Conservation (phyloP, 169 alveolate genomes). For the Eimeria acervulina region DNA sequence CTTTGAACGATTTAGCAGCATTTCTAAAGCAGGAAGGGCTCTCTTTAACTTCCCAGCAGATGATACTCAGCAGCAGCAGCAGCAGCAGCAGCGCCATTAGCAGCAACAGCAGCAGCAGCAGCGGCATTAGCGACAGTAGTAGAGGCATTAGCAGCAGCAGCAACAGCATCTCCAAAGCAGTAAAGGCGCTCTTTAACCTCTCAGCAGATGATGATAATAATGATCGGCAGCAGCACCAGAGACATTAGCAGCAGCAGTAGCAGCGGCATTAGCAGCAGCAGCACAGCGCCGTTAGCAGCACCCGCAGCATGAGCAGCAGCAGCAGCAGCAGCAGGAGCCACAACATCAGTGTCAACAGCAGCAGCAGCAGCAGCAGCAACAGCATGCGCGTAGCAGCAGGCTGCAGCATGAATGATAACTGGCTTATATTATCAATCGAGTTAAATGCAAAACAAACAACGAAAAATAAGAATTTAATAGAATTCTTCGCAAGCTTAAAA, state of each 20-base stretch:
- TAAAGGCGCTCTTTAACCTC: too few relatives aligned
- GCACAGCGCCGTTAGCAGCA: too few relatives aligned
- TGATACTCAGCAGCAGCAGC: not conserved
- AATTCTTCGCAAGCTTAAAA: too few relatives aligned
- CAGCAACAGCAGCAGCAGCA: not conserved
- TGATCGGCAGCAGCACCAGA: not conserved
- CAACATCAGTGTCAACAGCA: too few relatives aligned
- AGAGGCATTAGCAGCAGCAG: not conserved
- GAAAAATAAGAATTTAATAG: too few relatives aligned
- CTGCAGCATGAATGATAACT: too few relatives aligned
- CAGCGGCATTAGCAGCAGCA: not conserved
- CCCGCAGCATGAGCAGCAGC: not conserved
- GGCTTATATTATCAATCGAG: too few relatives aligned
- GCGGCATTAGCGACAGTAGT: not conserved
- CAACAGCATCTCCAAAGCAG: not conserved
- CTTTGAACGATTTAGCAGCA: not conserved
- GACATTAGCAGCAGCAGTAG: not conserved
- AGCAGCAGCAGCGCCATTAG: not conserved
- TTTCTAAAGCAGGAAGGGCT: not conserved
- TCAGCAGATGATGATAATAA: too few relatives aligned
- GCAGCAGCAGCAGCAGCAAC: too few relatives aligned
- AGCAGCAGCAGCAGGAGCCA: not conserved
- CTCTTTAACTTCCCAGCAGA: not conserved
- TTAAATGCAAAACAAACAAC: too few relatives aligned
- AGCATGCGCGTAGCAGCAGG: too few relatives aligned